These are phyloP conservation scores for Clarireedia monteithiana DNA, from an alignment of 2,329 filamentous ascomycete genomes.

Conservation along the genomic window DNA sequence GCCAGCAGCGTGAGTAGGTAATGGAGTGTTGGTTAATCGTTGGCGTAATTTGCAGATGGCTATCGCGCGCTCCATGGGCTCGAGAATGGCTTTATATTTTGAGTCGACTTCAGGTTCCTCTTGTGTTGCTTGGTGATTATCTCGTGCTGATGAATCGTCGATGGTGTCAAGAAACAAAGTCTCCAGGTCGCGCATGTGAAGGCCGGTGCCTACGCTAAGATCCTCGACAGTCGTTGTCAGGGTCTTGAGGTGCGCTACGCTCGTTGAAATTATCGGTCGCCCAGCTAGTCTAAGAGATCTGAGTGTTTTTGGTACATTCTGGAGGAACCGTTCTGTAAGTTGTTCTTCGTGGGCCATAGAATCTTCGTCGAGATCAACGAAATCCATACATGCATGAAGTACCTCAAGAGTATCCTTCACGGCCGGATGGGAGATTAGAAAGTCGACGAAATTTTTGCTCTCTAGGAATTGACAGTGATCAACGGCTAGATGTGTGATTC, in stretches of 20 bases:
- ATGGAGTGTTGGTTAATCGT: slow-evolving; percentile 7
- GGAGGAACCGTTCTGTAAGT: not conserved
- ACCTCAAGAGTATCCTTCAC: slow-evolving; percentile 3
- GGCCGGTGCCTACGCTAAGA: slow-evolving; percentile 10
- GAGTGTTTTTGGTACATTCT: not conserved
- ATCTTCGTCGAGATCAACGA: not conserved
- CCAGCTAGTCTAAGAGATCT: slow-evolving; percentile 5
- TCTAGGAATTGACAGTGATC: slow-evolving; percentile 64
- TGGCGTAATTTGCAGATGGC: slow-evolving; percentile 15
- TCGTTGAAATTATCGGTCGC: slow-evolving; percentile 1
- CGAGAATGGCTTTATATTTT: slow-evolving; percentile 9
- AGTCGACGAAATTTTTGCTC: slow-evolving; percentile 58
- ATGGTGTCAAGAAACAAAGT: slow-evolving; percentile 7
- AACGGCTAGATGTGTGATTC: slow-evolving; percentile 66
- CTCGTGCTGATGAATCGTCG: not conserved
- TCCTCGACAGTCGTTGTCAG: not conserved
- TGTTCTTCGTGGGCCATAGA: not conserved
- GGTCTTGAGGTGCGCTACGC: not conserved
- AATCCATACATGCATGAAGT: not conserved
- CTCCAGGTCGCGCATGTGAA: slow-evolving; percentile 17
- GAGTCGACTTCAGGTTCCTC: not conserved
- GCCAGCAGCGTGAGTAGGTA: not conserved
- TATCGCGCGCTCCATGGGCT: slow-evolving; percentile 15
- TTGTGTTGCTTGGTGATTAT: not conserved
- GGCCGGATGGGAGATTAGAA: slow-evolving; percentile 51